phyloP scores from a whole-genome alignment of 441 rosid species.

The Geranium incanum region DNA sequence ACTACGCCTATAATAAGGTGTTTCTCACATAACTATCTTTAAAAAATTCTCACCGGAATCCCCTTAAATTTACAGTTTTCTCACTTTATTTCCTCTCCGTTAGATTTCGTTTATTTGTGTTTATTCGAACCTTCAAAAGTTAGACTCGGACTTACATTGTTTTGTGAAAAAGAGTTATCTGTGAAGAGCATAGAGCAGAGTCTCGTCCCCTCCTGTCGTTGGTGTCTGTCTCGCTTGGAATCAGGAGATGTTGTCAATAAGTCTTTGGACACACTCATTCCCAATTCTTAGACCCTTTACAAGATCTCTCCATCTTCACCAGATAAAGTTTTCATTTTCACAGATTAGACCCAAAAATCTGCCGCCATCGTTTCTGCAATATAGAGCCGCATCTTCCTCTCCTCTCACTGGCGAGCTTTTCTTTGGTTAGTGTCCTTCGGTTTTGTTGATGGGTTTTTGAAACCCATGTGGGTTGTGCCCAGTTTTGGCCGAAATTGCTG shows the following conservation, averaged over 20 bases:
- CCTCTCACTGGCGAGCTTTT: not conserved
- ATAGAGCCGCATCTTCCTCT: not conserved
- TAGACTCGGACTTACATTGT: no score
- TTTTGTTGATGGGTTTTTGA: not conserved
- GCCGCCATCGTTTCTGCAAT: not conserved
- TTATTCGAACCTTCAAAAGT: no score
- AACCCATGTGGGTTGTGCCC: not conserved
- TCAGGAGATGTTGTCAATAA: not conserved
- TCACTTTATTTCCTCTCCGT: no score
- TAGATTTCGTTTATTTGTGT: no score
- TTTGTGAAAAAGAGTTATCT: no score
- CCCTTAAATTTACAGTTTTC: no score
- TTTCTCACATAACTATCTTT: no score
- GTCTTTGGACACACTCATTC: not conserved
- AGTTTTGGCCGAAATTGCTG: not conserved
- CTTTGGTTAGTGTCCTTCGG: not conserved
- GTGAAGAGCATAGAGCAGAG: no score
- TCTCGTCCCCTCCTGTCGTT: no score
- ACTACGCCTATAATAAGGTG: no score
- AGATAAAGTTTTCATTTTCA: not conserved
- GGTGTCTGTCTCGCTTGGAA: no score
- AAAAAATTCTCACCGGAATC: no score
- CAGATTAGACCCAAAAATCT: not conserved
- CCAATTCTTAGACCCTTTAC: conserved; percentile 1
- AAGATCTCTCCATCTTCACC: not conserved